Percentiles rank a stretch among this genome's conserved stretches.
Evolutionary conservation across 768 basidiomycete species (phyloP).

Genomic region (Termitomyces titanicus): DNA sequence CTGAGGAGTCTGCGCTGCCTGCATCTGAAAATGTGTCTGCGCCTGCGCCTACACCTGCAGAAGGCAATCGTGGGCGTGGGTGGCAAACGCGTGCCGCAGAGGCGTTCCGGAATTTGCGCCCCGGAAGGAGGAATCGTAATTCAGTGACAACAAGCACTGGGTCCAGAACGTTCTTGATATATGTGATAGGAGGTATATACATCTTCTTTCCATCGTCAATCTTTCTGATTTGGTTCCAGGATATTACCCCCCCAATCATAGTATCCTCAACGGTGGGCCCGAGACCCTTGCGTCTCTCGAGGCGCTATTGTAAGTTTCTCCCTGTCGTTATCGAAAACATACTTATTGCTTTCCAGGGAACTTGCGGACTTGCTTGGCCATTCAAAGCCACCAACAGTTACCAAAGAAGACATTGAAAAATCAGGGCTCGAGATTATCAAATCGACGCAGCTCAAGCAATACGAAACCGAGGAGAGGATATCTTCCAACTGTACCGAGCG

Average conservation of each 20-base stretch:
- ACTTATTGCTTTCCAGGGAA: constrained; percentile 42
- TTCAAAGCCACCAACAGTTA: constrained; percentile 77
- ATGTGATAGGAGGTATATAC: constrained; percentile 75
- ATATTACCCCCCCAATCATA: constrained; percentile 91
- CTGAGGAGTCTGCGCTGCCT: background rate
- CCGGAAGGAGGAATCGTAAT: constrained; percentile 26
- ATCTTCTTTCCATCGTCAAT: constrained; percentile 6
- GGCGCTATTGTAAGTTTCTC: constrained; percentile 57
- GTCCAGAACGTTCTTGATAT: constrained; percentile 82
- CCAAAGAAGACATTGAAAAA: constrained; percentile 81
- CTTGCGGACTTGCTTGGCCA: constrained; percentile 82
- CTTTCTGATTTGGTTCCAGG: constrained; percentile 38
- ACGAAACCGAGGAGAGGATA: constrained; percentile 61
- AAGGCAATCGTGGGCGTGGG: constrained; percentile 12
- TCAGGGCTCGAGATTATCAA: constrained; percentile 78
- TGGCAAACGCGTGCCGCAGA: constrained; percentile 67
- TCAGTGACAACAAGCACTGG: constrained; percentile 21
- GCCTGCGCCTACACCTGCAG: background rate
- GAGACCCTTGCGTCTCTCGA: constrained; percentile 77
- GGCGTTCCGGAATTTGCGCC: constrained; percentile 53
- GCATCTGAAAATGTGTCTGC: no score
- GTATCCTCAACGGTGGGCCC: constrained; percentile 74
- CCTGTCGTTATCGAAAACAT: background rate
- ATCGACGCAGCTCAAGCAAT: constrained; percentile 44
- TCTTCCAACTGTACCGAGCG: constrained; percentile 76